A percentile compares a stretch with the other conserved stretches of the same genome.
Conservation (phyloP, 2,329 filamentous ascomycete species). For the Phaeosphaeriaceae sp. region DNA sequence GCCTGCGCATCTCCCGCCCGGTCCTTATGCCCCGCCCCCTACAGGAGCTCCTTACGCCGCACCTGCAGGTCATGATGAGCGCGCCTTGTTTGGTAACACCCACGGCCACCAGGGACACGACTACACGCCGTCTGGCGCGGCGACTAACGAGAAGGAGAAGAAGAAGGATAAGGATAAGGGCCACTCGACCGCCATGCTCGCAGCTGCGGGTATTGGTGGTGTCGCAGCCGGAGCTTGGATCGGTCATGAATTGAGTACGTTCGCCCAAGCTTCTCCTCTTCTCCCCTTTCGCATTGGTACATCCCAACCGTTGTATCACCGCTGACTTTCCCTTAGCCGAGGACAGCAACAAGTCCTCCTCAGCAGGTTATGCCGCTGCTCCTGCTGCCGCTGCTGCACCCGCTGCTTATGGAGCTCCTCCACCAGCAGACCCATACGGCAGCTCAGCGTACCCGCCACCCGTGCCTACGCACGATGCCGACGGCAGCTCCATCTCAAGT, state of each 20-base stretch:
- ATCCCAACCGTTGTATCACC: background rate
- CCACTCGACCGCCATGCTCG: constrained; percentile 55
- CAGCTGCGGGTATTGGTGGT: constrained; percentile 65
- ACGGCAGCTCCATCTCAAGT: constrained; percentile 50
- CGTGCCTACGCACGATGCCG: constrained; percentile 51
- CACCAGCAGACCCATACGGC: constrained; percentile 22
- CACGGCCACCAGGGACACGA: constrained; percentile 34
- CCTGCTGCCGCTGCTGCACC: constrained; percentile 24
- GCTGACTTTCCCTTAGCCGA: constrained; percentile 25
- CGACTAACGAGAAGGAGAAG: constrained; percentile 39
- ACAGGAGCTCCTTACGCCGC: constrained; percentile 31
- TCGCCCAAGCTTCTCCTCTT: background rate
- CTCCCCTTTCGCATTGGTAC: too few species aligned
- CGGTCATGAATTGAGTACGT: constrained; percentile 63
- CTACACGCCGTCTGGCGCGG: constrained; percentile 30
- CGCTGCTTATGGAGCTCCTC: constrained; percentile 15
- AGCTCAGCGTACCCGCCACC: constrained; percentile 33
- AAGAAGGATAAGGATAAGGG: constrained; percentile 53
- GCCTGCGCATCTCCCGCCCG: constrained; percentile 51
- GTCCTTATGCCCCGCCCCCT: constrained; percentile 41
- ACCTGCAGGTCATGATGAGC: constrained; percentile 33
- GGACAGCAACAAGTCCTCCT: constrained; percentile 36
- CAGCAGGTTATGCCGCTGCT: constrained; percentile 17
- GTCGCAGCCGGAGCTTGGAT: constrained; percentile 66
- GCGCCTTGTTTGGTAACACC: constrained; percentile 38